Conservation (phyloP, 805 yeast genomes). For the Kluyveromyces wickerhamii region DNA sequence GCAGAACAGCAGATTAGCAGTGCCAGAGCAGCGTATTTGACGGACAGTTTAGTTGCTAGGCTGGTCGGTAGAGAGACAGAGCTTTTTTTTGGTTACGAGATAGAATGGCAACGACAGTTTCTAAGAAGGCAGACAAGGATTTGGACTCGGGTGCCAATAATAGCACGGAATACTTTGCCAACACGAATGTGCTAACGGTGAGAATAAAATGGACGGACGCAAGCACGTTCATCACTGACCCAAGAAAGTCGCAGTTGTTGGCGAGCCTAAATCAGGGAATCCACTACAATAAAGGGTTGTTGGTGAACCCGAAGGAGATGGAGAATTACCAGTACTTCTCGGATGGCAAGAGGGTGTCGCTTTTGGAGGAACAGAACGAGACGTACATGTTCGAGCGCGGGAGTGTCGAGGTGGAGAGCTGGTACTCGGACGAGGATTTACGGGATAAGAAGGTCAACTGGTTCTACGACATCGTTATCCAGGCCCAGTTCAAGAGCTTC, state of each 20-base stretch:
- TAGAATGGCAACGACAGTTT: too few relatives aligned
- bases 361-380: constrained; percentile 16
- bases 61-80: too few relatives aligned
- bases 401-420: constrained; percentile 13
- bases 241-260: constrained; percentile 5
- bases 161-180: constrained; percentile 24
- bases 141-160: neutral
- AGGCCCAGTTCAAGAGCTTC: constrained; percentile 20
- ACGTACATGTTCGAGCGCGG: constrained; percentile 22
- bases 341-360: constrained; percentile 17
- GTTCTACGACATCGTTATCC: constrained; percentile 22
- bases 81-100: too few relatives aligned
- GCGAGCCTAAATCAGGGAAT: constrained; percentile 9
- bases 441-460: constrained; percentile 8
- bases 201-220: constrained; percentile 18
- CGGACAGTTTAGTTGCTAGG: too few relatives aligned
- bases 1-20: too few relatives aligned
- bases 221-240: constrained; percentile 1
- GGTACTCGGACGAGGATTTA: constrained; percentile 7
- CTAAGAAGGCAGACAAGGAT: too few relatives aligned
- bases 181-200: constrained; percentile 20
- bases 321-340: constrained; percentile 26
- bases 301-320: constrained; percentile 17
- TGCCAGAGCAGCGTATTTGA: too few relatives aligned
- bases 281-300: constrained; percentile 15